Percentiles rank a stretch among this genome's conserved stretches.
These are phyloP conservation scores for Penicillium egyptiacum DNA, from an alignment of 495 filamentous ascomycete genomes.

Conservation along the genomic window DNA sequence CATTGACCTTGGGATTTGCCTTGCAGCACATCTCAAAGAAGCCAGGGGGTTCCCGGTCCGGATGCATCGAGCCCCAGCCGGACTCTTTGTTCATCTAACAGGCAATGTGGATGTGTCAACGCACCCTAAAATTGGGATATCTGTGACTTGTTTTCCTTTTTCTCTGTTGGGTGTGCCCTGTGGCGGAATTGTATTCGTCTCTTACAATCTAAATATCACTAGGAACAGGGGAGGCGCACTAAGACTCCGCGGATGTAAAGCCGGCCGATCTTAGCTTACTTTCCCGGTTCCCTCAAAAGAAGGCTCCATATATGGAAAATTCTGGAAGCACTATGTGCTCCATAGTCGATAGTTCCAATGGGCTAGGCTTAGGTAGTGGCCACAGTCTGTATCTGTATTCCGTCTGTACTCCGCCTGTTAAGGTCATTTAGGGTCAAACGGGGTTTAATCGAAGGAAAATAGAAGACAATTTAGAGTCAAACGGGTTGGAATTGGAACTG, in stretches of 20 bases:
- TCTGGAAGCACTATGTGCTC: constrained; percentile 29
- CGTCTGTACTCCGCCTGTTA: constrained; percentile 10
- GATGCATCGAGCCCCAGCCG: constrained; percentile 6
- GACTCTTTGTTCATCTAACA: constrained; percentile 12
- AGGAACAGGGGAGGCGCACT: constrained; percentile 13
- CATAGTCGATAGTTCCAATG: background rate
- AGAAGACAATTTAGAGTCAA: background rate
- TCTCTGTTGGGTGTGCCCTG: background rate
- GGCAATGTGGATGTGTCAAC: constrained; percentile 5
- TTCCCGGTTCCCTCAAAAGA: constrained; percentile 5
- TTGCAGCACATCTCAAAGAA: constrained; percentile 1
- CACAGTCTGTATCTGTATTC: constrained; percentile 12
- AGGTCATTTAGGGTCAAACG: background rate
- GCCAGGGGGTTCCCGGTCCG: constrained; percentile 7
- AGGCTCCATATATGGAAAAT: constrained; percentile 23
- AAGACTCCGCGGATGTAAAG: constrained; percentile 30
- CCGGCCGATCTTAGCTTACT: constrained; percentile 27
- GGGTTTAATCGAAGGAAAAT: background rate
- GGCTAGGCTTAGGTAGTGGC: constrained; percentile 1
- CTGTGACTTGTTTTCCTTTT: background rate
- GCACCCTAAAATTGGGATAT: constrained; percentile 7
- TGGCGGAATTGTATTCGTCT: background rate
- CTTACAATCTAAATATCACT: constrained; percentile 4
- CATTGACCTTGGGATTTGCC: constrained; percentile 5
- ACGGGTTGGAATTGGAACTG: constrained; percentile 1